Conservation (phyloP, 345 rosid genomes). For the Eucalyptus guilfoylei region DNA sequence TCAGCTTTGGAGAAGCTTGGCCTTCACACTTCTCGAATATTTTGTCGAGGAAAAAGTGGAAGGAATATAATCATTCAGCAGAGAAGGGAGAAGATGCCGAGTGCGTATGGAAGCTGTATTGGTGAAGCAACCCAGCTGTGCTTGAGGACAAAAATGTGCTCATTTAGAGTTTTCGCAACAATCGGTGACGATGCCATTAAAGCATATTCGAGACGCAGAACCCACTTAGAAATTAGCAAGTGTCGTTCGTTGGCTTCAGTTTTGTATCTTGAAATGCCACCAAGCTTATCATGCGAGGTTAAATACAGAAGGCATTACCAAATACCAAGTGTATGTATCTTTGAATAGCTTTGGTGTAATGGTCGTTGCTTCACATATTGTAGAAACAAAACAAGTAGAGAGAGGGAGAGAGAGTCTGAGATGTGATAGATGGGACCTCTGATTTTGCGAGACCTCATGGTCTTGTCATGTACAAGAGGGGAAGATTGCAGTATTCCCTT, state of each 20-base stretch:
- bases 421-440: slow-evolving; percentile 14
- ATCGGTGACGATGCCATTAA: background rate
- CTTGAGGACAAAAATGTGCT: background rate
- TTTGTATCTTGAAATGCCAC: background rate
- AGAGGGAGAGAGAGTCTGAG: background rate
- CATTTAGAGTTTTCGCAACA: background rate
- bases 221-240: background rate
- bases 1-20: background rate
- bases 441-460: slow-evolving; percentile 1
- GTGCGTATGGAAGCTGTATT: background rate
- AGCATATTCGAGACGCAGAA: background rate
- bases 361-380: background rate
- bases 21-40: background rate
- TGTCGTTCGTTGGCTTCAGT: background rate
- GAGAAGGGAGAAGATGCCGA: background rate
- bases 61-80: background rate
- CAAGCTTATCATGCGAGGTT: background rate
- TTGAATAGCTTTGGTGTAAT: background rate
- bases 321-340: background rate
- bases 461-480: slow-evolving; percentile 2
- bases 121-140: background rate
- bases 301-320: background rate
- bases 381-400: background rate
- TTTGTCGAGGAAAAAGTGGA: background rate
- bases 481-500: background rate